Base-by-base conservation (phyloP, 495 filamentous ascomycete genomes). In the Talaromyces adpressus region DNA sequence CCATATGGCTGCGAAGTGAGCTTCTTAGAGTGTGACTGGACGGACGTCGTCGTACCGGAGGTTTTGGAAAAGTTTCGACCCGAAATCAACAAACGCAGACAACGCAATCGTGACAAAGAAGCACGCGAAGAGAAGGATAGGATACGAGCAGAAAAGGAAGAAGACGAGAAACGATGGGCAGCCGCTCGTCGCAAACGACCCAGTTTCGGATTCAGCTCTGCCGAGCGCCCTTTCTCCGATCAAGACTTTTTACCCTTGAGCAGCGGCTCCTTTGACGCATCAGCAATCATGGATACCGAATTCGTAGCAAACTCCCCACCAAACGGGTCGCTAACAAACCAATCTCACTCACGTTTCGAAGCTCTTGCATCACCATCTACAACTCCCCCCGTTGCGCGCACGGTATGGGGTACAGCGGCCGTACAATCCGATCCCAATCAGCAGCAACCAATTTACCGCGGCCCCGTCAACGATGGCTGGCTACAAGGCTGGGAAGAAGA, bases 21-120 rank as follows among this genome's bases (percentile, higher is more conserved):
- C 66, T 98, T 98, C 68, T 77, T 98, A 0, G 94, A 98, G 73
- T 98, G 94, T 68, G 92, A 98, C 71, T 98, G 94, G 94, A 91
- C 91, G 1, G 94, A 96, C 66, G 85, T 92, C 16, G 91, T 98
- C 18, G 76, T 83, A 6, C 81, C 86, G 2, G 91, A 93, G 54
- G 80, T 93, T 9, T 77, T 98, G 16, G 84, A 84, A 18, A 77
- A 79, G 2, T 98, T 97, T 75, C 78, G 79, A 20, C 70, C 78
- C 2, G 92, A 97, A 67, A 90, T 92, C 47, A 90, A 92, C 65
- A 84, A 87, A 53, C 80, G 94, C 34, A 81, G 92, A 36, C 92
- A 89, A 69, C 79, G 82, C 49, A 94, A 97, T 70, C 77, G 81
- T 32, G 95, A 98, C 62, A 98, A 97, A 73, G 92, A 94, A 57